Conservation (phyloP, 225 moss, liverwort and hornwort species). For the Physcomitrellopsis africana region DNA sequence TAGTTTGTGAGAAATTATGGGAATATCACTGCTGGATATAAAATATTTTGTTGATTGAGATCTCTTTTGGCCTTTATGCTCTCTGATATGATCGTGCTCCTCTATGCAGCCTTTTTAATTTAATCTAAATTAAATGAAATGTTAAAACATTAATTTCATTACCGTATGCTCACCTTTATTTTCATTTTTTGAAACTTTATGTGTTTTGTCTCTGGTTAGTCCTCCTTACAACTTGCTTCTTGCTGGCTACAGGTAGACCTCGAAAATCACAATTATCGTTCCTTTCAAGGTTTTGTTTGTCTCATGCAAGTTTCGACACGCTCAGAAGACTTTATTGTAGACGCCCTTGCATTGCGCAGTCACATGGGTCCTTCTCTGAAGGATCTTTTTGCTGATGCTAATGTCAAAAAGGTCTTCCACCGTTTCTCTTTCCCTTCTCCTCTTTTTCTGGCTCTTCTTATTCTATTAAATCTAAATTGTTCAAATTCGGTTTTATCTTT, state of each 20-base stretch:
- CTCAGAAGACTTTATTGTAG: conserved; percentile 89
- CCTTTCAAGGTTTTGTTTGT: conserved; percentile 98
- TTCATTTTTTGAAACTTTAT: too few relatives aligned
- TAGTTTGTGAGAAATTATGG: neutral
- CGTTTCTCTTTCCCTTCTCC: neutral
- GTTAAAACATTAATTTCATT: too few relatives aligned
- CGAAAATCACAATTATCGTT: conserved; percentile 96
- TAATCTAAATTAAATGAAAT: too few relatives aligned
- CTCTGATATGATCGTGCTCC: neutral
- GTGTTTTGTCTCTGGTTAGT: neutral
- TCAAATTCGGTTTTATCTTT: neutral
- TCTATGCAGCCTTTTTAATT: neutral
- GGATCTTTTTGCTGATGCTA: conserved; percentile 70
- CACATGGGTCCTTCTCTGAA: conserved; percentile 74
- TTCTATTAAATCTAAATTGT: neutral
- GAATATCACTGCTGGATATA: neutral
- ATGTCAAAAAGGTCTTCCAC: conserved; percentile 66
- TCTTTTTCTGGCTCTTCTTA: conserved; percentile 22
- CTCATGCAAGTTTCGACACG: conserved; percentile 98
- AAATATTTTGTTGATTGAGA: neutral
- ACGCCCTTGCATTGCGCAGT: conserved; percentile 85
- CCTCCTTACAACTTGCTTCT: conserved; percentile 23
- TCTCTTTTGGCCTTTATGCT: neutral
- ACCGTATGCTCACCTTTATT: too few relatives aligned
- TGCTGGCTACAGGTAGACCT: conserved; percentile 76